Evolutionary conservation across 768 basidiomycete species (phyloP), one percentile per base, ranked within the genome.

Genomic region (Leccinellum luteum): DNA sequence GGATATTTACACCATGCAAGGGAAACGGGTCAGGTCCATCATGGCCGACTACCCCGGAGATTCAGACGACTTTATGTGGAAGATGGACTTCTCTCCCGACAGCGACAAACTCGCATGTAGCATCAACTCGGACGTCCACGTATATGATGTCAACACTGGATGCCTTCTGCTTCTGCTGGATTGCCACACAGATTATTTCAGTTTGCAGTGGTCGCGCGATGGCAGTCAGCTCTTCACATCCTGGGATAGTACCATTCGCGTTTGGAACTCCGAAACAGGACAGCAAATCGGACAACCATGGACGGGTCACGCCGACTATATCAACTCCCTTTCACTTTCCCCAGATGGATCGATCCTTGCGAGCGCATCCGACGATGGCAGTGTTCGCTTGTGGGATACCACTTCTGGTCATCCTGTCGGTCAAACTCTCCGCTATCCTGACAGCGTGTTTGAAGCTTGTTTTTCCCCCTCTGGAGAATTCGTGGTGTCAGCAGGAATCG

Each of bases 371-470:
- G 1, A 0, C 1, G 44, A 45, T 45, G 3, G 3, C 21, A 25
- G 14, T 45, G 12, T 45, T 45, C 23, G 3, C 3, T 25, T 45
- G 14, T 45, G 44, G 44, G 23, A 45, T 9, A 14, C 23, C 15
- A 8, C 7, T 8, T 25, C 44, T 25, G 44, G 23, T 25, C 0
- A 0, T 25, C 14, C 44, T 2, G 2, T 45, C 13, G 23, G 44
- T 14, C 6, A 25, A 25, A 6, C 4, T 45, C 23, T 45, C 2
- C 0, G 23, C 7, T 23, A 45, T 45, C 1, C 3, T 25, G 23
- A 25, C 19, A 0, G 2, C n/a, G 4, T 21, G 0, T 5, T 0
- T 6, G 19, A 1, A 3, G 41, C 21, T 21, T 3, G 1, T 21
- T 43, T 43, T 8, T 2, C 41, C 19, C 4, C 41, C 9, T 43